phyloP scores from a whole-genome alignment of 257 asterid genomes.

The Asclepias syriaca region DNA sequence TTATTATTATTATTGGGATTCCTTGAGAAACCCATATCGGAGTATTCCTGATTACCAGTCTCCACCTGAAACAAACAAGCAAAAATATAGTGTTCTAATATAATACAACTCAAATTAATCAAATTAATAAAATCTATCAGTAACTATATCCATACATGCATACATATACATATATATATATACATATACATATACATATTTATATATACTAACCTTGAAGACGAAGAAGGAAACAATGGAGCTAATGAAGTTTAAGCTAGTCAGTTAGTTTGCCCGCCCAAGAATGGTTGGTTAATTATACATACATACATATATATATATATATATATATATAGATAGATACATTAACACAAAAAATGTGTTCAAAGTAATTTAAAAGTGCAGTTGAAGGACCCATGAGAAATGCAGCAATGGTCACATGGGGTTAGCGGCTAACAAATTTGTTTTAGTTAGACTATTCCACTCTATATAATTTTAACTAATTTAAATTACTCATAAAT shows the following conservation, averaged over 20 bases:
- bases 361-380: constrained; percentile 36
- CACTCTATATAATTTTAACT: no score
- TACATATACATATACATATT: no score
- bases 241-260: constrained; percentile 19
- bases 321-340: background rate
- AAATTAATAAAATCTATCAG: no score
- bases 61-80: background rate
- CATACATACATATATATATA: background rate
- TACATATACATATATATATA: no score
- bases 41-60: background rate
- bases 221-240: background rate
- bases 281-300: constrained; percentile 16
- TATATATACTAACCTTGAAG: background rate
- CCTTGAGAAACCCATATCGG: constrained; percentile 37
- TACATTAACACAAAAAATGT: constrained; percentile 9
- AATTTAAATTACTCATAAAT: no score
- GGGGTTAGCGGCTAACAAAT: constrained; percentile 38
- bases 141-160: no score
- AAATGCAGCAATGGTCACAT: constrained; percentile 80
- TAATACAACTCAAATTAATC: no score
- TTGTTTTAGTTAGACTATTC: no score
- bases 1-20: constrained; percentile 13
- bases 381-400: constrained; percentile 45
- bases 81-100: no score
- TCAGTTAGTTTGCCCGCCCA: constrained; percentile 17